Conservation (phyloP, 805 yeast species). For the Spathaspora hagerdaliae region DNA sequence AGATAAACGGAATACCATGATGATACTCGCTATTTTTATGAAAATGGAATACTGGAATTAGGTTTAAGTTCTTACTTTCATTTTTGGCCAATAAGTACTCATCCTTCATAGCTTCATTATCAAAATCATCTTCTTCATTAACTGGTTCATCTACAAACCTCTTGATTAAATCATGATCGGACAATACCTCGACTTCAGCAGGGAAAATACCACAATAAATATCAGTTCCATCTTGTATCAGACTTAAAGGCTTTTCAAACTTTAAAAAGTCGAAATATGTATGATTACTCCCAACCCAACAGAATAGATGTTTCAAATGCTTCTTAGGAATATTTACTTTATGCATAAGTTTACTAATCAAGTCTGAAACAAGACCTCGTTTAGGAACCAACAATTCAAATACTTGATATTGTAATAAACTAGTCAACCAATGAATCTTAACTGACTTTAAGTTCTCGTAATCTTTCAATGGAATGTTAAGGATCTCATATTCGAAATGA, state of each 20-base stretch:
- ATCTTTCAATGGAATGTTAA: conserved; percentile 70
- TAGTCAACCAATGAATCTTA: conserved; percentile 67
- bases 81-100: conserved; percentile 21
- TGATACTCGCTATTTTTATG: conserved; percentile 59
- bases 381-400: conserved; percentile 69
- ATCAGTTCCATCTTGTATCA: conserved; percentile 31
- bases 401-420: conserved; percentile 62
- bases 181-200: conserved; percentile 36
- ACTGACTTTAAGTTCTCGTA: conserved; percentile 71
- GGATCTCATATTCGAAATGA: conserved; percentile 66
- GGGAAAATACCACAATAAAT: conserved; percentile 42
- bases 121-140: conserved; percentile 15
- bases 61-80: conserved; percentile 27
- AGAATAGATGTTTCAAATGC: conserved; percentile 42
- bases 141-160: conserved; percentile 18
- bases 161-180: conserved; percentile 30
- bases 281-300: conserved; percentile 53
- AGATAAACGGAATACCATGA: conserved; percentile 86
- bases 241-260: conserved; percentile 32
- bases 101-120: conserved; percentile 19
- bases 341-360: conserved; percentile 52
- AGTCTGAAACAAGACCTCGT: conserved; percentile 47
- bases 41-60: conserved; percentile 73
- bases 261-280: conserved; percentile 34
- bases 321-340: conserved; percentile 51